Conservation (phyloP, 1,139 yeast genomes). For the Blastobotrys raffinosifermentans region DNA sequence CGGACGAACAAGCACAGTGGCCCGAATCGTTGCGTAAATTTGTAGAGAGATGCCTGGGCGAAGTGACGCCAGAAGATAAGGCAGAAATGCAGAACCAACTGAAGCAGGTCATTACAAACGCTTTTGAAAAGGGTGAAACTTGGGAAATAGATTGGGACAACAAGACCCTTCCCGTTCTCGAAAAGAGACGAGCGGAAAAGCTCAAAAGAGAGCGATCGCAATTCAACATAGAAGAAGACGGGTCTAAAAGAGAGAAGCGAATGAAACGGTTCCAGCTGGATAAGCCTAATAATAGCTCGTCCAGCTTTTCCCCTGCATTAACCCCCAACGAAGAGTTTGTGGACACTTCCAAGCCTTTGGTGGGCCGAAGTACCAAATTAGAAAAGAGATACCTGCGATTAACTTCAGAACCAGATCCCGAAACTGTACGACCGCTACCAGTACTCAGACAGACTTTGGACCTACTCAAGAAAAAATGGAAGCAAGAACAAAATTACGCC, state of each 20-base stretch:
- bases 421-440: slow-evolving; percentile 65
- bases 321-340: slow-evolving; percentile 4
- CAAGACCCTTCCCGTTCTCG: slow-evolving; percentile 51
- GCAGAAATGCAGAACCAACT: slow-evolving; percentile 39
- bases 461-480: slow-evolving; percentile 51
- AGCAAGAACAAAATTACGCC: slow-evolving; percentile 51
- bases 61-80: slow-evolving; percentile 36
- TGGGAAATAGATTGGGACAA: slow-evolving; percentile 55
- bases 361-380: slow-evolving; percentile 59
- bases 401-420: slow-evolving; percentile 90
- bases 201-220: background rate
- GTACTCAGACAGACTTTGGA: slow-evolving; percentile 56
- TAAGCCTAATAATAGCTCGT: background rate
- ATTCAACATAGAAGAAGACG: background rate
- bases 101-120: slow-evolving; percentile 44
- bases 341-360: slow-evolving; percentile 33
- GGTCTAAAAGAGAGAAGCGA: slow-evolving; percentile 41
- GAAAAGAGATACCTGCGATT: slow-evolving; percentile 78
- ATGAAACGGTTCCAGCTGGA: slow-evolving; percentile 44
- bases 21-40: slow-evolving; percentile 45
- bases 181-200: slow-evolving; percentile 21
- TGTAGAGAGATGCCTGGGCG: slow-evolving; percentile 42
- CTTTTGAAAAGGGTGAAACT: slow-evolving; percentile 43
- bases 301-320: background rate
- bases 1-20: slow-evolving; percentile 33